Conservation (phyloP, 371 early-diverging fungal genomes). For the Capillidium heterosporum region DNA sequence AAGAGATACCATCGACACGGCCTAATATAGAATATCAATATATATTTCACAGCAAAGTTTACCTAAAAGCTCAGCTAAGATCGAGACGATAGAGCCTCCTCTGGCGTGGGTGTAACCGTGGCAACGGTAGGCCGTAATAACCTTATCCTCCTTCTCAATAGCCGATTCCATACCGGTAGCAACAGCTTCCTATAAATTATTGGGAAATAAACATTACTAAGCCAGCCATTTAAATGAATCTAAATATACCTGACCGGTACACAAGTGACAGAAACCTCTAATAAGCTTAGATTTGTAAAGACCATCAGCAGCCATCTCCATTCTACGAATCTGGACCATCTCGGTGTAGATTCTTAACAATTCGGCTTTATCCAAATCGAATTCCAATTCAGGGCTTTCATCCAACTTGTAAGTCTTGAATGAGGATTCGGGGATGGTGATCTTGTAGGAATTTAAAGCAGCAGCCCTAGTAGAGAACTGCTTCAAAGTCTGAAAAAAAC, state of each 20-base stretch:
- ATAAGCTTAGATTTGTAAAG: conserved; percentile 94
- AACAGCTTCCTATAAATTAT: conserved; percentile 66
- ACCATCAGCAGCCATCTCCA: conserved; percentile 89
- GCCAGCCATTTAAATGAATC: not conserved
- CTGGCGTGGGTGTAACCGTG: conserved; percentile 94
- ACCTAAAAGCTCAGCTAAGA: conserved; percentile 74
- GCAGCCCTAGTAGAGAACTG: not conserved
- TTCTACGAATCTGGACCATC: conserved; percentile 77
- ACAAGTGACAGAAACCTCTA: conserved; percentile 98
- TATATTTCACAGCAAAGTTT: not conserved
- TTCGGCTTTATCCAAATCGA: conserved; percentile 42
- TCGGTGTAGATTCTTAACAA: conserved; percentile 65
- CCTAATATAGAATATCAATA: conserved; percentile 22
- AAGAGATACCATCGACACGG: conserved; percentile 71
- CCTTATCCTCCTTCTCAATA: conserved; percentile 68
- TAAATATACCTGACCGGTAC: conserved; percentile 77
- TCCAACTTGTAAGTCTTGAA: conserved; percentile 1
- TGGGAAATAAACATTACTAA: not conserved
- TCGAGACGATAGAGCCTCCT: conserved; percentile 53
- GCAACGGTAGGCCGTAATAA: conserved; percentile 98
- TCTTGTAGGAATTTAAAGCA: not conserved
- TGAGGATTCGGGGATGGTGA: conserved; percentile 3
- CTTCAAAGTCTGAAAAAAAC: not conserved
- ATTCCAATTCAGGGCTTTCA: conserved; percentile 36
- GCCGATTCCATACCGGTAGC: conserved; percentile 89